A percentile compares a stretch with the other conserved stretches of the same genome.
Evolutionary conservation across 768 basidiomycete species (phyloP).

Genomic region (Leccinum longicurvipes): DNA sequence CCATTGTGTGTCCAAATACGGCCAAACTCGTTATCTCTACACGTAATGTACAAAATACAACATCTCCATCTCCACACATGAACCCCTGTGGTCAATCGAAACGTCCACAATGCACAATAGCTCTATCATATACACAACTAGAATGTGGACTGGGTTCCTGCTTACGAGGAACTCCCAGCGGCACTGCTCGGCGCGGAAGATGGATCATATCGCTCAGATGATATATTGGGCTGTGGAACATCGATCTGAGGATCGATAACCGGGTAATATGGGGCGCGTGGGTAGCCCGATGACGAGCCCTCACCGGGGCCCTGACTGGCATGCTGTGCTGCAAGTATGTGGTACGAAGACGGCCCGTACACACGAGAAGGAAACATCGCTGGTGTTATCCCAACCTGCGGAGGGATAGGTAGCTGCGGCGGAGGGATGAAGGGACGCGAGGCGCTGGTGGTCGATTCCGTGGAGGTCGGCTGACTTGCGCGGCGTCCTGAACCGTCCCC

Average conservation of each 20-base stretch:
- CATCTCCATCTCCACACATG: background rate
- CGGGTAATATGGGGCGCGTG: constrained; percentile 35
- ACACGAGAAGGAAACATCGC: constrained; percentile 24
- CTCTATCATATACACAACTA: background rate
- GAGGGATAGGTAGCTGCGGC: constrained; percentile 11
- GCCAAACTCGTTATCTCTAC: constrained; percentile 17
- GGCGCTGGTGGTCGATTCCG: constrained; percentile 1
- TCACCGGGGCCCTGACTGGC: constrained; percentile 15
- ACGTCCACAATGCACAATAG: background rate
- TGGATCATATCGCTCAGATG: constrained; percentile 33
- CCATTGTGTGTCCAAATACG: constrained; percentile 19
- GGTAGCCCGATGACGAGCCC: constrained; percentile 26
- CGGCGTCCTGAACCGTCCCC: constrained; percentile 15
- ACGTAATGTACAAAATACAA: constrained; percentile 7
- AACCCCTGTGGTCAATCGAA: background rate
- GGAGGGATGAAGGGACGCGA: constrained; percentile 16
- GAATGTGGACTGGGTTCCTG: background rate
- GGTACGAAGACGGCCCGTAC: constrained; percentile 30
- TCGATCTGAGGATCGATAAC: constrained; percentile 39
- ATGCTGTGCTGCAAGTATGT: constrained; percentile 24
- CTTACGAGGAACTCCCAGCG: constrained; percentile 14
- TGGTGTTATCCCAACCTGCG: constrained; percentile 17
- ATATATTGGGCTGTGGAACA: constrained; percentile 29
- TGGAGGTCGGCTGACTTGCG: background rate
- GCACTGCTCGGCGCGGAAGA: constrained; percentile 14